Percentiles rank a stretch among this genome's conserved stretches.
Evolutionary conservation across 2,329 filamentous ascomycete species (phyloP).

Genomic region (Penicillium janthinellum): DNA sequence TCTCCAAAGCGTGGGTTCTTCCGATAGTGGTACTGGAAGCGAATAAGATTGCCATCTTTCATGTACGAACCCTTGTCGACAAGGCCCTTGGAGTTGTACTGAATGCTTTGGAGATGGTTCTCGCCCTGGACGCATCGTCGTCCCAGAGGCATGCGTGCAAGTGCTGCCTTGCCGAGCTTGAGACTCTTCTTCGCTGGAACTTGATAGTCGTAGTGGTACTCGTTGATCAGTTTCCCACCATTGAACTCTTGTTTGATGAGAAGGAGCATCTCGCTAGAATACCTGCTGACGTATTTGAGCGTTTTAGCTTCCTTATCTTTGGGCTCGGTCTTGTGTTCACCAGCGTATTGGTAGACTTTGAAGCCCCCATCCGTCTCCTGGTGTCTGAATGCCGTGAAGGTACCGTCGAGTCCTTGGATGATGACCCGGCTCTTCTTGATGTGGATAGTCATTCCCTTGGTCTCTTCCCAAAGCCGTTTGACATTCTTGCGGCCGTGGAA

Average conservation of each 20-base stretch:
- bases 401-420: constrained; percentile 52
- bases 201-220: constrained; percentile 54
- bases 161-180: constrained; percentile 29
- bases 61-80: constrained; percentile 57
- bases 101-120: constrained; percentile 50
- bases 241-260: constrained; percentile 50
- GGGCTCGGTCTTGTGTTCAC: constrained; percentile 50
- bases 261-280: constrained; percentile 51
- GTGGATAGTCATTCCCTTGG: constrained; percentile 52
- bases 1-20: constrained; percentile 57
- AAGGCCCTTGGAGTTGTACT: constrained; percentile 57
- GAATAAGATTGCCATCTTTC: constrained; percentile 54
- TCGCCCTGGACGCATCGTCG: constrained; percentile 52
- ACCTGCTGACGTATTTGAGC: constrained; percentile 52
- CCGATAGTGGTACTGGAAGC: constrained; percentile 59
- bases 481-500: constrained; percentile 54
- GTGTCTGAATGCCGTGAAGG: constrained; percentile 54
- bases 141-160: constrained; percentile 46
- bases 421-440: constrained; percentile 51
- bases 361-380: constrained; percentile 39
- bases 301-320: constrained; percentile 39
- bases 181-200: constrained; percentile 28
- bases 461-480: constrained; percentile 50
- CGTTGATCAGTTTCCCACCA: constrained; percentile 45
- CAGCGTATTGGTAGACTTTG: constrained; percentile 45